Evolutionary conservation across 257 asterid species (phyloP), one percentile per base, ranked within the genome.

Genomic region (Jacaranda mimosifolia): DNA sequence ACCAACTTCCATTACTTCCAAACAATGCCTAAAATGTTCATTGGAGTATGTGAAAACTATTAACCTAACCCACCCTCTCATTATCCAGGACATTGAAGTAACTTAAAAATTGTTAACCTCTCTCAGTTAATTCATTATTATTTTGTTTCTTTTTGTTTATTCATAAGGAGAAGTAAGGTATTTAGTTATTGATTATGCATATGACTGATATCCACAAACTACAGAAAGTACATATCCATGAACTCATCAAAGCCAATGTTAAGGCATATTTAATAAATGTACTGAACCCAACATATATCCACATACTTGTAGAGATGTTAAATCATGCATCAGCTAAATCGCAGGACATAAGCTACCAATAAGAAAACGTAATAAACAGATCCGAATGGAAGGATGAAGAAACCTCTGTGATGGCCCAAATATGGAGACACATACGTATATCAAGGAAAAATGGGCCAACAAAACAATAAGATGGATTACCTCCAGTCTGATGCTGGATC

Each of bases 401-500:
- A 40, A 53, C 11, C n/a, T 45, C 48, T 48, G 48, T 19, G 35
- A 43, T 45, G 60, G 17, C 72, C 53, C 39, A 38, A 53, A 64
- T 38, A 59, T 10, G 39, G 56, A 4, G 21, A 53, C 42, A 51
- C 13, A 49, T 63, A 56, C 26, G 11, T 14, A 49, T 45, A 62
- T 26, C 46, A 67, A 75, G 46, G 74, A 18, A 68, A 66, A 70
- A 62, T 4, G 56, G 62, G 36, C 62, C 19, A 71, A 35, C 1
- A 9, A 40, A 57, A 67, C 55, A 75, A 36, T 51, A 26, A 63
- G 81, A 83, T 14, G 58, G 82, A 39, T 82, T 86, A 96, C 99
- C 99, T 92, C 97, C 85, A 82, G 79, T 80, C 91, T 80, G 82
- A 91, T 77, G 79, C 96, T 89, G 82, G 91, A 85, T 81, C 96